phyloP scores from a whole-genome alignment of 2,329 filamentous ascomycete genomes.

The Stachybotrys chlorohalonatus region DNA sequence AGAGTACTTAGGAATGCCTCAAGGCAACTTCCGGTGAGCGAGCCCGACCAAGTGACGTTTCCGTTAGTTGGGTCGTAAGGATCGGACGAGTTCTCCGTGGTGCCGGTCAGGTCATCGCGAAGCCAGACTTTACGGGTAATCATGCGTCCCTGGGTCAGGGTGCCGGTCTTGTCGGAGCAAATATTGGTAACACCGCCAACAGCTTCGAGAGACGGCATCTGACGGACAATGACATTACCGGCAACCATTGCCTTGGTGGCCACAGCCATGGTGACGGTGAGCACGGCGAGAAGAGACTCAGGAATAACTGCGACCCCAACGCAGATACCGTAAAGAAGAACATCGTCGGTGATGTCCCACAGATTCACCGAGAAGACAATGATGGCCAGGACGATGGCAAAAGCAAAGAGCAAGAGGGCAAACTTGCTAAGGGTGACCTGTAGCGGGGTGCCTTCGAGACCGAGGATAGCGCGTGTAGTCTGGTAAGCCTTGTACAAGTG shows the following conservation, averaged over 20 bases:
- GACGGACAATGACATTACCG: conserved; percentile 56
- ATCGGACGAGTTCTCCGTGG: conserved; percentile 45
- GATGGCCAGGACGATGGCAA: conserved; percentile 53
- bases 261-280: conserved; percentile 63
- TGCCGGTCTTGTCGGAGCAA: conserved; percentile 64
- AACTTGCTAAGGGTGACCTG: conserved; percentile 82
- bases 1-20: conserved; percentile 43
- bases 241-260: conserved; percentile 57
- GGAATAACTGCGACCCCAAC: conserved; percentile 56
- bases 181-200: conserved; percentile 63
- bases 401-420: conserved; percentile 68
- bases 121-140: conserved; percentile 55
- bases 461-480: conserved; percentile 46
- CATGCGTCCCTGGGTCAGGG: conserved; percentile 58
- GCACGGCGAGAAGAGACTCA: conserved; percentile 58
- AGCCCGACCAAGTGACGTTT: conserved; percentile 34
- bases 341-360: conserved; percentile 45
- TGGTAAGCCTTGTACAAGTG: conserved; percentile 33
- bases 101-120: conserved; percentile 40
- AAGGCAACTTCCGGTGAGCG: conserved; percentile 29
- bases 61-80: conserved; percentile 55
- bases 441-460: conserved; percentile 68
- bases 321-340: conserved; percentile 52
- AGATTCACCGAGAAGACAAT: conserved; percentile 53
- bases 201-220: conserved; percentile 56